Evolutionary conservation across 306 rosid genomes (phyloP).

Genomic region (Sophora flavescens): DNA sequence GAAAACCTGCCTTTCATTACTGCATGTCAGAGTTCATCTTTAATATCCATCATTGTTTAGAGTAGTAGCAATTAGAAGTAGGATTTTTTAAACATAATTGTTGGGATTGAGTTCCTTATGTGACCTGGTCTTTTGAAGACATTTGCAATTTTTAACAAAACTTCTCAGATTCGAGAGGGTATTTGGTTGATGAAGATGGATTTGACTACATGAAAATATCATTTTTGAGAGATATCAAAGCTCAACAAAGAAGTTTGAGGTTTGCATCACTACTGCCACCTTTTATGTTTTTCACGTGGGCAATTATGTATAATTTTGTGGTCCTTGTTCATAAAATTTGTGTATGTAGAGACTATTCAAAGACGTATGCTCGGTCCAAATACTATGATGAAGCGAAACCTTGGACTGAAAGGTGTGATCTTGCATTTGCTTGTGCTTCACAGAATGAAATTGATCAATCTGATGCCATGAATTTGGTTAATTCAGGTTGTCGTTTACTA

Average conservation of each 20-base stretch:
- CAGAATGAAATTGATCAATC: constrained; percentile 87
- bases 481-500: constrained; percentile 79
- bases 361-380: constrained; percentile 88
- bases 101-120: constrained; percentile 13
- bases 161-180: constrained; percentile 79
- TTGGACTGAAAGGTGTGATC: constrained; percentile 84
- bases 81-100: background rate
- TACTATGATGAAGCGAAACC: constrained; percentile 91
- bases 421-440: constrained; percentile 89
- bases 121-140: constrained; percentile 12
- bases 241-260: constrained; percentile 89
- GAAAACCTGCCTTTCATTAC: constrained; percentile 1
- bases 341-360: constrained; percentile 76
- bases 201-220: constrained; percentile 82
- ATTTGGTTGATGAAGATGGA: constrained; percentile 90
- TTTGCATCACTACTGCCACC: constrained; percentile 42
- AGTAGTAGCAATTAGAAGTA: constrained; percentile 4
- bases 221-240: constrained; percentile 77
- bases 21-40: constrained; percentile 19
- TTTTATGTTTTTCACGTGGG: constrained; percentile 10
- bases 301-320: constrained; percentile 37
- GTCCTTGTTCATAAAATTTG: constrained; percentile 40
- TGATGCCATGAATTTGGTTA: constrained; percentile 79
- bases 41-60: constrained; percentile 4
- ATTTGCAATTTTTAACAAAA: constrained; percentile 15